Evolutionary conservation across 2,329 filamentous ascomycete species (phyloP).

Genomic region (Laburnicola sp.): DNA sequence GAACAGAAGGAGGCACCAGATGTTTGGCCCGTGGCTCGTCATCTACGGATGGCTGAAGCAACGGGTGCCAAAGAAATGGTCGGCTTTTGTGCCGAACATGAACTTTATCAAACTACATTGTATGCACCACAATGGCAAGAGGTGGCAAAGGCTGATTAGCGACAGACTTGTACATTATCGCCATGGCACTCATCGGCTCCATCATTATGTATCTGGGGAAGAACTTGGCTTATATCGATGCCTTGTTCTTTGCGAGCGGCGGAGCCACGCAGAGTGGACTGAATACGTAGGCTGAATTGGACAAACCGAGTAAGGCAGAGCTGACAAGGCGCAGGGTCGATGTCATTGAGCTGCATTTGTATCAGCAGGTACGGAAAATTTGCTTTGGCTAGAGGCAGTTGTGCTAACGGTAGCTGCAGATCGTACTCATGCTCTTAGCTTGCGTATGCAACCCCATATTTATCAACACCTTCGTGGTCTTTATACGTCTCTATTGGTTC

Average conservation of each 20-base stretch:
- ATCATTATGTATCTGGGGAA: slow-evolving; percentile 72
- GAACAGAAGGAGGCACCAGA: neutral
- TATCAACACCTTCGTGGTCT: slow-evolving; percentile 72
- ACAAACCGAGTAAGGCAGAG: neutral
- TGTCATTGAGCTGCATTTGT: slow-evolving; percentile 51
- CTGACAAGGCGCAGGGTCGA: slow-evolving; percentile 48
- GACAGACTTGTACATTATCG: slow-evolving; percentile 77
- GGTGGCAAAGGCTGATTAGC: slow-evolving; percentile 13
- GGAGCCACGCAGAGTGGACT: slow-evolving; percentile 89
- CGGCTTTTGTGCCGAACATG: slow-evolving; percentile 60
- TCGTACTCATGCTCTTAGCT: slow-evolving; percentile 50
- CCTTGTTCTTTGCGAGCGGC: slow-evolving; percentile 84
- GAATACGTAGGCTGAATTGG: slow-evolving; percentile 63
- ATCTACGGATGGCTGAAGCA: slow-evolving; percentile 33
- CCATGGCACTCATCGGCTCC: slow-evolving; percentile 72
- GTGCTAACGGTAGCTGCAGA: slow-evolving; percentile 50
- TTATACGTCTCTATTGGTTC: slow-evolving; percentile 95
- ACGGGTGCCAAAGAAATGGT: slow-evolving; percentile 25
- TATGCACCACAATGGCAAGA: slow-evolving; percentile 38
- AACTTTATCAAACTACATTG: slow-evolving; percentile 84
- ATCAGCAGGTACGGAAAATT: slow-evolving; percentile 54
- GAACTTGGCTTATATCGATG: slow-evolving; percentile 76
- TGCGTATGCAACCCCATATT: slow-evolving; percentile 48
- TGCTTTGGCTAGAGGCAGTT: neutral
- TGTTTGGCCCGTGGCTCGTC: slow-evolving; percentile 32